A percentile compares a stretch with the other conserved stretches of the same genome.
phyloP scores from a whole-genome alignment of 2,329 filamentous ascomycete genomes.

The Xylaria sp. region DNA sequence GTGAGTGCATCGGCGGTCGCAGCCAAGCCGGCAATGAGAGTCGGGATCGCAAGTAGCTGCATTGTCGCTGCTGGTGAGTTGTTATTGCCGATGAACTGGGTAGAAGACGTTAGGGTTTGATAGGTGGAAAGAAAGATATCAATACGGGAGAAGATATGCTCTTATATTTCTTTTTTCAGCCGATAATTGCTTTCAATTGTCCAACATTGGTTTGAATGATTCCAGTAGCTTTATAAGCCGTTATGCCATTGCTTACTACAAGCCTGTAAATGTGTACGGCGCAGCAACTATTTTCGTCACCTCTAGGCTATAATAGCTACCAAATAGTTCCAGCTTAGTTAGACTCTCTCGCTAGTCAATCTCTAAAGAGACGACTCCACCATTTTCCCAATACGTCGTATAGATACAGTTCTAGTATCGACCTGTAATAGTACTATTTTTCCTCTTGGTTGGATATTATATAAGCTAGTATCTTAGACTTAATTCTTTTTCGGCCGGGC shows the following conservation, averaged over 20 bases:
- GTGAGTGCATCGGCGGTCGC: not conserved
- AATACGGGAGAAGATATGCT: not conserved
- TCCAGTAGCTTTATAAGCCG: not conserved
- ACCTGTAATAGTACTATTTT: not conserved
- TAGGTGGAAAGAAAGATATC: not conserved
- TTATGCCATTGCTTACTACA: not conserved
- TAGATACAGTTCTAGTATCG: not conserved
- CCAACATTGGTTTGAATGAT: not conserved
- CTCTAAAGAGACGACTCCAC: not conserved
- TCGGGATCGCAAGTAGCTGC: not conserved
- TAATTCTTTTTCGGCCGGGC: not conserved
- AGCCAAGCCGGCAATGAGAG: not conserved
- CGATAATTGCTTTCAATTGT: not conserved
- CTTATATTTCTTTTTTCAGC: not conserved
- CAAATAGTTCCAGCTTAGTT: not conserved
- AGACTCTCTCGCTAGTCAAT: not conserved
- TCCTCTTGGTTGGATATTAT: not conserved
- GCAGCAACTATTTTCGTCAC: not conserved
- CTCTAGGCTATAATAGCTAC: not conserved
- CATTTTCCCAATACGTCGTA: not conserved
- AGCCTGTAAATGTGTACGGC: not conserved
- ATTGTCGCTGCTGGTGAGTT: not conserved
- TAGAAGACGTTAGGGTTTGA: not conserved
- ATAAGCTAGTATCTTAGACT: not conserved
- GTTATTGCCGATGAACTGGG: not conserved